These are phyloP conservation scores for Coemansia sp. DNA, from an alignment of 192 early-diverging fungal species.

Conservation along the genomic window DNA sequence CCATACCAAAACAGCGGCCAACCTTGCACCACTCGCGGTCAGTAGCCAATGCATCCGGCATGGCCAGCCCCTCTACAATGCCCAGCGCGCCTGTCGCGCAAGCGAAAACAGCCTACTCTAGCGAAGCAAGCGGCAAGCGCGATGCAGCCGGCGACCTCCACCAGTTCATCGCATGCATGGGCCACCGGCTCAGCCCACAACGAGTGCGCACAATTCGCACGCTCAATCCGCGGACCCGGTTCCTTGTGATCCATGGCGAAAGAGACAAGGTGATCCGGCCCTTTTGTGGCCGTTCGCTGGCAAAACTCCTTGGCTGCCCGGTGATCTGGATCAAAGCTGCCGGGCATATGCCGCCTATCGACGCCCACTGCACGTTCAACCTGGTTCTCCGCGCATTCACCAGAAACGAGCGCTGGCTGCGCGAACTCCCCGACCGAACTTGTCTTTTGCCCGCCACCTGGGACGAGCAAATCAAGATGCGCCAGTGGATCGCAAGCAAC, in stretches of 20 bases:
- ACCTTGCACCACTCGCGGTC: slow-evolving; percentile 12
- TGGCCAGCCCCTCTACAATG: not conserved
- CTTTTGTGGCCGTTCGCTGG: slow-evolving; percentile 43
- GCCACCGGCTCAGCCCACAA: slow-evolving; percentile 34
- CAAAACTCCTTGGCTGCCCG: slow-evolving; percentile 42
- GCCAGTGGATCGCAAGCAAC: slow-evolving; percentile 19
- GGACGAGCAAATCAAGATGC: slow-evolving; percentile 36
- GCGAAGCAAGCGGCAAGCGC: slow-evolving; percentile 2
- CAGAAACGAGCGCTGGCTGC: slow-evolving; percentile 32
- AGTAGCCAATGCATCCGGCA: not conserved
- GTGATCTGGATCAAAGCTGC: slow-evolving; percentile 35
- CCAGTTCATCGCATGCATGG: slow-evolving; percentile 55
- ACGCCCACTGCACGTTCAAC: slow-evolving; percentile 53
- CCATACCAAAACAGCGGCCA: not conserved
- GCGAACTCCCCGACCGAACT: slow-evolving; percentile 23
- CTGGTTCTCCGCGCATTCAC: slow-evolving; percentile 39
- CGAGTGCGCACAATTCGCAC: slow-evolving; percentile 28
- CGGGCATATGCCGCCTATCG: slow-evolving; percentile 56
- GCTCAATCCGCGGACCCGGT: slow-evolving; percentile 31
- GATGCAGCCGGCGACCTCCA: slow-evolving; percentile 43
- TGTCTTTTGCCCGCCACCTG: slow-evolving; percentile 23
- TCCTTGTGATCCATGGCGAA: slow-evolving; percentile 51
- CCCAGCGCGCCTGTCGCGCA: not conserved
- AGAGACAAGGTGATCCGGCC: slow-evolving; percentile 53
- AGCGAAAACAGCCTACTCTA: not conserved